These are phyloP conservation scores for Sporobolomyces pararoseus DNA, from an alignment of 768 basidiomycete species.

Conservation along the genomic window DNA sequence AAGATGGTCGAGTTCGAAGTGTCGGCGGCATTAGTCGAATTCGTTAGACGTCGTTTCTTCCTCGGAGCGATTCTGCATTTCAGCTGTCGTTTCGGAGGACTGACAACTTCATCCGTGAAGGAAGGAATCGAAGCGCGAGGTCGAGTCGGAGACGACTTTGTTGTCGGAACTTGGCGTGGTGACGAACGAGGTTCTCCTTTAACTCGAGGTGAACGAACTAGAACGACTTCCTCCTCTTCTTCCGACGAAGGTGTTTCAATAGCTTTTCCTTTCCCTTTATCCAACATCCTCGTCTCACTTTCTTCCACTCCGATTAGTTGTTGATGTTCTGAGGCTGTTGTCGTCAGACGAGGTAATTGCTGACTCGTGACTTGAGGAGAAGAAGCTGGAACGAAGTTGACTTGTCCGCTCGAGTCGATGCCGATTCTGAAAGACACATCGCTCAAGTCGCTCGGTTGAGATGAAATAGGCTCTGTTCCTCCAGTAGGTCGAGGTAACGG, in stretches of 20 bases:
- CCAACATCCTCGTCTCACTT: background rate
- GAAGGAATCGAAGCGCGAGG: no score
- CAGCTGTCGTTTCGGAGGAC: no score
- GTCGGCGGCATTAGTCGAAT: background rate
- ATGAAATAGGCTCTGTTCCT: background rate
- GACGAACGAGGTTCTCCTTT: no score
- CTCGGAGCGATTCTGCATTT: background rate
- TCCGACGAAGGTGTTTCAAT: background rate
- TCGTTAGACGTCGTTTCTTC: background rate
- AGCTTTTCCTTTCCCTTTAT: slow-evolving; percentile 2
- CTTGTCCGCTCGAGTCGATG: background rate
- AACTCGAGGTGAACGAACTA: background rate
- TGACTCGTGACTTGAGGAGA: background rate
- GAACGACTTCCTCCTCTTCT: background rate
- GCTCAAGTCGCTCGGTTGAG: background rate
- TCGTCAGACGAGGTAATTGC: background rate
- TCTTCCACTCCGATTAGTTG: no score
- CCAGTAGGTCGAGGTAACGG: background rate
- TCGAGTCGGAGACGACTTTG: no score
- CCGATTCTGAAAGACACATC: slow-evolving; percentile 2
- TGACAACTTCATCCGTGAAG: no score
- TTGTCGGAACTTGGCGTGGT: no score
- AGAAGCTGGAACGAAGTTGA: slow-evolving; percentile 9
- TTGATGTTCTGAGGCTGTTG: background rate
- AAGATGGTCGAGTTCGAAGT: background rate